Base-by-base conservation (phyloP, 169 alveolate genomes). In the Cryptosporidium parvum region DNA sequence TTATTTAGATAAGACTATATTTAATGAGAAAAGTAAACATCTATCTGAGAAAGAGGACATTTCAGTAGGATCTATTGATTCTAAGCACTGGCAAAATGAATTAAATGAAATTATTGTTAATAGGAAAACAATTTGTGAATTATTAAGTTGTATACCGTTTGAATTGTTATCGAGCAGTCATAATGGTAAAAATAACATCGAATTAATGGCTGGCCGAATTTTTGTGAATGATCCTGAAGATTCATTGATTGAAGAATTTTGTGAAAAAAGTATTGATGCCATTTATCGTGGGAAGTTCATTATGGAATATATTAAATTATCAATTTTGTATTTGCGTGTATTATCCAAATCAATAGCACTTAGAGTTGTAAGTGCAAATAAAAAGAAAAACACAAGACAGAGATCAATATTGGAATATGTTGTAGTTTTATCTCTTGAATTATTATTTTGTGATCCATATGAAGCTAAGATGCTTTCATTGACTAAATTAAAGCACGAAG, bases 81-180 rank as follows among this genome's bases (percentile, higher is more conserved):
- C 75, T 23, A 80, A 65, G 65, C 61, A 42, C 8, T 80, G 89
- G 89, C 72, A 67, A 62, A 58, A 80, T n/a, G 75, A 59, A 42
- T 62, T 80, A 56, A 80, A 62, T 80, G 75, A 58, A 42, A 80
- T 80, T 3, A 29, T 58, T 45, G 75, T 80, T 3, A 80, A 80
- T 48, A 80, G 89, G 45, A 80, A 62, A 53, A 65, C 89, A 23
- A 58, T 80, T 9, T 80, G 67, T n/a, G 89, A 80, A 45, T 70
- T 80, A 8, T 80, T 80, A 39, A 80, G 89, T 44, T 80, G 89
- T 26, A 67, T 80, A n/a, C 89, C 89, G 42, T 21, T 62, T 26
- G 89, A 80, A 58, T 29, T 80, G 6, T 23, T 80, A 42, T 59
- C 80, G 3, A 42, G 65, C 44, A 48, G 37, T 61, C 26, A 23